Evolutionary conservation across 2,329 filamentous ascomycete species (phyloP).

Genomic region (Ophiocordyceps camponoti-rufipedis): DNA sequence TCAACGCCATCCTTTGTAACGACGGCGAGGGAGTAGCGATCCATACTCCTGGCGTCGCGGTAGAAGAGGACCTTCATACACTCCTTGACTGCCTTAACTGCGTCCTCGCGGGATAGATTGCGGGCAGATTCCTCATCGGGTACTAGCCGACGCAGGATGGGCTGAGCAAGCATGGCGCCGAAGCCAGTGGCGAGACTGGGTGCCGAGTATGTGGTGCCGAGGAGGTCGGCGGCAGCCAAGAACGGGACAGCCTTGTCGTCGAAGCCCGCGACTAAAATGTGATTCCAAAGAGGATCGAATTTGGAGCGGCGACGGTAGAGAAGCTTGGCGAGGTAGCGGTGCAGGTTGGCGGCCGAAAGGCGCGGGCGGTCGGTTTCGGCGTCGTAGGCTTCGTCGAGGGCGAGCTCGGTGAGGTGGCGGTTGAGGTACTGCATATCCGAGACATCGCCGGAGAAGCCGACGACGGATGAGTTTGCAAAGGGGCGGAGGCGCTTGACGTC

Average conservation of each 20-base stretch:
- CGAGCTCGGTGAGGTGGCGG: constrained; percentile 71
- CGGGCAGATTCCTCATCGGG: constrained; percentile 67
- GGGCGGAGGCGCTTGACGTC: constrained; percentile 87
- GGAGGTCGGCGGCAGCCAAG: constrained; percentile 76
- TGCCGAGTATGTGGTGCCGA: constrained; percentile 78
- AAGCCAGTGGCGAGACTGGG: constrained; percentile 88
- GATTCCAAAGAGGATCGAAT: constrained; percentile 97
- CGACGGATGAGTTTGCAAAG: constrained; percentile 67
- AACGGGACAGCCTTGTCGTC: constrained; percentile 69
- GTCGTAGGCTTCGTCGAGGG: constrained; percentile 76
- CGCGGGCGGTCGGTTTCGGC: constrained; percentile 16
- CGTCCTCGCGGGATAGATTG: constrained; percentile 57
- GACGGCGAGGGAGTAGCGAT: constrained; percentile 80
- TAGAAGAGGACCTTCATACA: constrained; percentile 99
- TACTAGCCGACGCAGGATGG: constrained; percentile 68
- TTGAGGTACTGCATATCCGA: constrained; percentile 99
- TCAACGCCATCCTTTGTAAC: constrained; percentile 81
- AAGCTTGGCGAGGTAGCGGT: constrained; percentile 91
- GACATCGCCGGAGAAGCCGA: constrained; percentile 93
- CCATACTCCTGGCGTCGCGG: constrained; percentile 81
- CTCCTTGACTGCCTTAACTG: constrained; percentile 66
- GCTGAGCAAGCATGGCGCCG: constrained; percentile 81
- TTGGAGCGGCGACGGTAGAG: constrained; percentile 89
- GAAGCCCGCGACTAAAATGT: constrained; percentile 76
- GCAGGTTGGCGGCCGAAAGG: constrained; percentile 83